Percentiles rank a stretch among this genome's conserved stretches.
Conservation (phyloP, 2,329 filamentous ascomycete species). For the Rhinocladiella mackenziei region DNA sequence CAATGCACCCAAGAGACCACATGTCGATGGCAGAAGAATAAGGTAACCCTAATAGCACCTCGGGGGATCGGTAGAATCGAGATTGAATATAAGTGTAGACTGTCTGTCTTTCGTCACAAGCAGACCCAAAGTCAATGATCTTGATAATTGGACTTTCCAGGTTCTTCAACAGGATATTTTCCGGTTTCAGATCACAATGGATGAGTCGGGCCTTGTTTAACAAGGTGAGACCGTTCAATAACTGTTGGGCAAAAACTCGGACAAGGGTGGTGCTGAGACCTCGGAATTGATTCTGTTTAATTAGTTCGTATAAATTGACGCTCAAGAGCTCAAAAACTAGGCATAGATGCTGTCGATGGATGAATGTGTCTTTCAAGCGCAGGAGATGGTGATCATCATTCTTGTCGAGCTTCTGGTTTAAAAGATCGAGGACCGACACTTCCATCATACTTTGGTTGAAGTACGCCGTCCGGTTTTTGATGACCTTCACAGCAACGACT, state of each 20-base stretch:
- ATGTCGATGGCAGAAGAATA: conserved; percentile 99
- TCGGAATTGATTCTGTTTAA: conserved; percentile 99
- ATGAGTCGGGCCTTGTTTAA: conserved; percentile 95
- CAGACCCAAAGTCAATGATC: conserved; percentile 98
- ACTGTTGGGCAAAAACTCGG: conserved; percentile 92
- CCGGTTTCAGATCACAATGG: conserved; percentile 95
- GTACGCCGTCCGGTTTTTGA: conserved; percentile 98
- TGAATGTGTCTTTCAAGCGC: conserved; percentile 94
- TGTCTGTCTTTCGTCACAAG: conserved; percentile 95
- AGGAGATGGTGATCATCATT: conserved; percentile 97
- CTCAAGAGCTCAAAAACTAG: conserved; percentile 94
- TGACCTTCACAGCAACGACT: conserved; percentile 97
- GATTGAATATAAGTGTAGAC: conserved; percentile 99
- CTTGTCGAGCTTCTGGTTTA: conserved; percentile 98
- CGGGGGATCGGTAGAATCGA: conserved; percentile 93
- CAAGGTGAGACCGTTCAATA: conserved; percentile 85
- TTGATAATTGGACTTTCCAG: conserved; percentile 99
- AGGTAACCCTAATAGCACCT: conserved; percentile 89
- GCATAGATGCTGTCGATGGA: conserved; percentile 93
- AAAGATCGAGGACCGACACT: conserved; percentile 92
- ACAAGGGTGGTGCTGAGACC: conserved; percentile 95
- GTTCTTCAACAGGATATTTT: conserved; percentile 97
- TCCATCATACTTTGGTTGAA: conserved; percentile 99
- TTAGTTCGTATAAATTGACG: conserved; percentile 96
- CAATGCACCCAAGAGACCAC: conserved; percentile 98